Percentiles rank a stretch among this genome's conserved stretches.
phyloP scores from a whole-genome alignment of 805 yeast species.

The Kodamaea kaohsiungensis region DNA sequence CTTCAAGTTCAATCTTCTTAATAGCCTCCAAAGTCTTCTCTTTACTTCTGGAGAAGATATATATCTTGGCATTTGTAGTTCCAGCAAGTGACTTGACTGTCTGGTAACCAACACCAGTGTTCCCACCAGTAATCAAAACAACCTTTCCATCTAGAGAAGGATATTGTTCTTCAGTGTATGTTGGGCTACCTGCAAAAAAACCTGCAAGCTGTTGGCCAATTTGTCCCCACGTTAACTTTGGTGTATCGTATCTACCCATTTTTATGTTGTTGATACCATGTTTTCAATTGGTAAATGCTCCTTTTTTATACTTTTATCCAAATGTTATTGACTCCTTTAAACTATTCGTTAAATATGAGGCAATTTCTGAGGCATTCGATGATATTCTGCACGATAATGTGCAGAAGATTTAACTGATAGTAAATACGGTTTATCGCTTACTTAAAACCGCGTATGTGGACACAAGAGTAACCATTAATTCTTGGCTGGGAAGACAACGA shows the following conservation, averaged over 20 bases:
- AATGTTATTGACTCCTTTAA: background rate
- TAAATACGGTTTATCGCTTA: too few species aligned
- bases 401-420: too few species aligned
- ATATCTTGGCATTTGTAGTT: conserved; percentile 33
- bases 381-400: too few species aligned
- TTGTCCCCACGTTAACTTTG: conserved; percentile 5
- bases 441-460: too few species aligned
- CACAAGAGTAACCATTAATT: too few species aligned
- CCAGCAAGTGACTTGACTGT: conserved; percentile 29
- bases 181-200: conserved; percentile 17
- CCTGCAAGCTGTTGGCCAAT: conserved; percentile 5
- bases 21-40: conserved; percentile 31
- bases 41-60: conserved; percentile 36
- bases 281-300: background rate
- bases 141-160: conserved; percentile 39
- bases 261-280: background rate
- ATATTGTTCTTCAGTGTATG: conserved; percentile 28
- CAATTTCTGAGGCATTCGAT: too few species aligned
- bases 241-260: background rate
- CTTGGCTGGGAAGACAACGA: too few species aligned
- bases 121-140: conserved; percentile 42
- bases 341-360: too few species aligned
- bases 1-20: conserved; percentile 22
- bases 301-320: background rate
- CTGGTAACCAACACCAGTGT: conserved; percentile 36